A percentile compares a stretch with the other conserved stretches of the same genome.
phyloP scores from a whole-genome alignment of 768 basidiomycete genomes.

The Hydnum rufescens region DNA sequence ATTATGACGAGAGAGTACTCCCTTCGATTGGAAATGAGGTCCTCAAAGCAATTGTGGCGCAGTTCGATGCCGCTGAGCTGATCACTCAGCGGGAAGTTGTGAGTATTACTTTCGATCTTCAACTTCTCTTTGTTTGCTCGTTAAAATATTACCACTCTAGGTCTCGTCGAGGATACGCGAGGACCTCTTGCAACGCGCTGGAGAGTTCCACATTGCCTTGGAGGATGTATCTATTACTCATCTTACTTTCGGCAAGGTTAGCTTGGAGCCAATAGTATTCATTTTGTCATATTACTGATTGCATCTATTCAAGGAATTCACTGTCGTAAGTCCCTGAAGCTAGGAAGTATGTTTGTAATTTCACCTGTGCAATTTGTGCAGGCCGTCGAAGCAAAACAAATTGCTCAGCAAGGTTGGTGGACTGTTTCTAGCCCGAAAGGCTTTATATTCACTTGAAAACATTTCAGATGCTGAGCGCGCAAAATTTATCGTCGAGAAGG shows the following conservation, averaged over 20 bases:
- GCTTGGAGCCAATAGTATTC: background rate
- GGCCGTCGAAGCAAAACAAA: slow-evolving; percentile 99
- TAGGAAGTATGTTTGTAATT: background rate
- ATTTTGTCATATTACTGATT: background rate
- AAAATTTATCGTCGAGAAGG: slow-evolving; percentile 98
- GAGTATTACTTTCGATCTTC: slow-evolving; percentile 16
- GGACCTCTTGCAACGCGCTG: slow-evolving; percentile 80
- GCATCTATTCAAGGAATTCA: slow-evolving; percentile 48
- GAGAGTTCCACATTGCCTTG: slow-evolving; percentile 85
- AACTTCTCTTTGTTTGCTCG: background rate
- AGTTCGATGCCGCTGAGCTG: slow-evolving; percentile 91
- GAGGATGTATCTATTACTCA: slow-evolving; percentile 92
- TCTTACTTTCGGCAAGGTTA: slow-evolving; percentile 56
- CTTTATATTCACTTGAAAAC: background rate
- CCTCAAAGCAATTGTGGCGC: slow-evolving; percentile 91
- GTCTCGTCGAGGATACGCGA: slow-evolving; percentile 82
- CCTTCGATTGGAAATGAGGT: slow-evolving; percentile 98
- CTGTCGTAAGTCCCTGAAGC: slow-evolving; percentile 27
- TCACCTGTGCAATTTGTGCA: slow-evolving; percentile 10
- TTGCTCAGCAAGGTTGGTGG: slow-evolving; percentile 84
- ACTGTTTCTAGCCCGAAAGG: slow-evolving; percentile 2
- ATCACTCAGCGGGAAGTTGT: slow-evolving; percentile 98
- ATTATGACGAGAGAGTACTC: slow-evolving; percentile 94
- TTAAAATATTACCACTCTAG: slow-evolving; percentile 19
- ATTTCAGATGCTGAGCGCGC: slow-evolving; percentile 83